Evolutionary conservation across 2,329 filamentous ascomycete species (phyloP).

Genomic region (Claviceps citrina): DNA sequence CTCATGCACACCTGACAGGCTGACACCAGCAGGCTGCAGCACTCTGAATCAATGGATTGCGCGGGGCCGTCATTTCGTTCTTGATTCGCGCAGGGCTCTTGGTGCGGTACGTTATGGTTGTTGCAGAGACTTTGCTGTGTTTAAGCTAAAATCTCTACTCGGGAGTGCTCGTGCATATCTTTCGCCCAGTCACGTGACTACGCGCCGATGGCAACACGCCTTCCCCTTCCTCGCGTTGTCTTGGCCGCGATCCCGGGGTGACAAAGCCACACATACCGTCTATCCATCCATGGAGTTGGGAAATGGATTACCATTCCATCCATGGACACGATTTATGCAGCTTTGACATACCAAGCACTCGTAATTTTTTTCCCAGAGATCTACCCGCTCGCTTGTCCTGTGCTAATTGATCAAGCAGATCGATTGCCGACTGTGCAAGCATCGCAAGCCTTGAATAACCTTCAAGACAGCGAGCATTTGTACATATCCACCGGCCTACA

Average conservation of each 20-base stretch:
- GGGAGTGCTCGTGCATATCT: no score
- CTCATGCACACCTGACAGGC: no score
- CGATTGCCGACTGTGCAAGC: slow-evolving; percentile 64
- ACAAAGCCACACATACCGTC: background rate
- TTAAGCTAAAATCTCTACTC: no score
- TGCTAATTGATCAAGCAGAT: slow-evolving; percentile 31
- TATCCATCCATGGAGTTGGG: slow-evolving; percentile 11
- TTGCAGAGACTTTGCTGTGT: no score
- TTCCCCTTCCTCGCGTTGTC: background rate
- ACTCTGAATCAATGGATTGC: no score
- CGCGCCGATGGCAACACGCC: background rate
- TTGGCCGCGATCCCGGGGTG: no score
- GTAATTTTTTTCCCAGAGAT: slow-evolving; percentile 21
- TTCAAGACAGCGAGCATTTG: slow-evolving; percentile 34
- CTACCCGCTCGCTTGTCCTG: background rate
- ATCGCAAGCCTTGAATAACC: slow-evolving; percentile 50
- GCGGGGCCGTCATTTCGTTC: no score
- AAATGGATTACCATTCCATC: slow-evolving; percentile 43
- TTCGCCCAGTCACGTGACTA: background rate
- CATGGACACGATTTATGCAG: slow-evolving; percentile 46
- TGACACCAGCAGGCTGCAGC: no score
- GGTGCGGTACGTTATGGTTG: no score
- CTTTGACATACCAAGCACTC: slow-evolving; percentile 39
- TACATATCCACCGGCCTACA: slow-evolving; percentile 41
- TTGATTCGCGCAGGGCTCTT: no score